These are phyloP conservation scores for Globisporangium paddicum DNA, from an alignment of 352 stramenopile genomes.

Conservation along the genomic window DNA sequence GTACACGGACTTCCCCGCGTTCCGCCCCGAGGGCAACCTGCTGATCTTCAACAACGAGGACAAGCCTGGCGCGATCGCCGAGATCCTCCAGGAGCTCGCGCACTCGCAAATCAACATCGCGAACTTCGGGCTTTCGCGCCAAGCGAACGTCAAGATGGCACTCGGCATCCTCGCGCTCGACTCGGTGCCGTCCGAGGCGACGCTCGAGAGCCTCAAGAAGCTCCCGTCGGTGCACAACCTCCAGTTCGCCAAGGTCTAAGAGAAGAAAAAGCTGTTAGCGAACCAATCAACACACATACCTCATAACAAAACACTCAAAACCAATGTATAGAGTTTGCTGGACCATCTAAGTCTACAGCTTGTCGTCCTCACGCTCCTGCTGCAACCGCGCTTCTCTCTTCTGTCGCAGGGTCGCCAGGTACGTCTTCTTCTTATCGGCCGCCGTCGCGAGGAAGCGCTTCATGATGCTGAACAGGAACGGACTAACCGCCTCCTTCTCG, in stretches of 20 bases:
- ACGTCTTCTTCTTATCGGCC: conserved; percentile 67
- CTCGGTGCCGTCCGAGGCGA: conserved; percentile 43
- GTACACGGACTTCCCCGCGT: conserved; percentile 82
- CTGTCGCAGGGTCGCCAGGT: conserved; percentile 22
- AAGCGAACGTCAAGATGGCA: conserved; percentile 48
- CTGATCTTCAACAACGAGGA: conserved; percentile 85
- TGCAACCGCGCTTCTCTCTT: conserved; percentile 5
- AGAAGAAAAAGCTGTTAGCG: neutral
- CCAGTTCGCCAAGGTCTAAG: conserved; percentile 56
- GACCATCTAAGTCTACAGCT: neutral
- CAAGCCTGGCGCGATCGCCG: conserved; percentile 68
- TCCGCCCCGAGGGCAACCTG: conserved; percentile 72
- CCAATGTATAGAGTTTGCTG: neutral
- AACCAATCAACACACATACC: neutral
- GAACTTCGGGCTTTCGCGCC: conserved; percentile 76
- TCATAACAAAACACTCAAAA: neutral
- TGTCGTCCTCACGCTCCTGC: neutral
- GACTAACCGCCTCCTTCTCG: conserved; percentile 60
- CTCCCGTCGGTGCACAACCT: conserved; percentile 62
- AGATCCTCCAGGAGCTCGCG: conserved; percentile 63
- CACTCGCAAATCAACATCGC: conserved; percentile 81
- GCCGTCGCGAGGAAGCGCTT: conserved; percentile 73
- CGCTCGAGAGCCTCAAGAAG: conserved; percentile 52
- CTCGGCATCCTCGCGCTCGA: conserved; percentile 77
- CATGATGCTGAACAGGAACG: conserved; percentile 63